A percentile compares a stretch with the other conserved stretches of the same genome.
phyloP scores from a whole-genome alignment of 2,329 filamentous ascomycete genomes.

The Epichloe hybrida region DNA sequence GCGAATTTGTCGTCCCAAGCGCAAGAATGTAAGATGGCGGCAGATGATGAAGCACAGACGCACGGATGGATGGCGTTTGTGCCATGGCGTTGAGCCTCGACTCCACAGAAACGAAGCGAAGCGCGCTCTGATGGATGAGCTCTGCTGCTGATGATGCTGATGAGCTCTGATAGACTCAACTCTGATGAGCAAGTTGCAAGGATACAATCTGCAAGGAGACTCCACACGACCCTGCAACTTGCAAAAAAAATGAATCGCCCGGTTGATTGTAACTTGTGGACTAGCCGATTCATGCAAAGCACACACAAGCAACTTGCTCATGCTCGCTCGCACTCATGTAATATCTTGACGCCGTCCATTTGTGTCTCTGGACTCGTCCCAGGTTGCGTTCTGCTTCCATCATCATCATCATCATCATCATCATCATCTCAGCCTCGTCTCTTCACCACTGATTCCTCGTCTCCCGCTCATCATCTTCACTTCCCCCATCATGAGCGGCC shows the following conservation, averaged over 20 bases:
- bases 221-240: not conserved
- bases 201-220: not conserved
- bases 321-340: no score
- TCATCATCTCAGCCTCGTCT: not conserved
- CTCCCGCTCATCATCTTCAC: no score
- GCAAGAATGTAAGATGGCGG: not conserved
- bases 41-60: not conserved
- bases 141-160: no score
- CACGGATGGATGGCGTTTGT: not conserved
- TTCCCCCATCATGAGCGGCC: conserved; percentile 1
- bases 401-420: not conserved
- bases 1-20: not conserved
- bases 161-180: not conserved
- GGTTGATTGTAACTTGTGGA: not conserved
- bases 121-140: not conserved
- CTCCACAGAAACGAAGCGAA: not conserved
- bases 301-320: no score
- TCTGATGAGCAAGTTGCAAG: not conserved
- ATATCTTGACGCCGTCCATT: no score
- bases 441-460: no score
- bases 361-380: no score
- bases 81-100: not conserved
- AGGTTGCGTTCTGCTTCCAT: not conserved
- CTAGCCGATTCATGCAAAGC: no score
- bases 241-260: not conserved